These are phyloP conservation scores for Erythrobasidium hasegawianum DNA, from an alignment of 1,284 basidiomycete species.

Conservation along the genomic window DNA sequence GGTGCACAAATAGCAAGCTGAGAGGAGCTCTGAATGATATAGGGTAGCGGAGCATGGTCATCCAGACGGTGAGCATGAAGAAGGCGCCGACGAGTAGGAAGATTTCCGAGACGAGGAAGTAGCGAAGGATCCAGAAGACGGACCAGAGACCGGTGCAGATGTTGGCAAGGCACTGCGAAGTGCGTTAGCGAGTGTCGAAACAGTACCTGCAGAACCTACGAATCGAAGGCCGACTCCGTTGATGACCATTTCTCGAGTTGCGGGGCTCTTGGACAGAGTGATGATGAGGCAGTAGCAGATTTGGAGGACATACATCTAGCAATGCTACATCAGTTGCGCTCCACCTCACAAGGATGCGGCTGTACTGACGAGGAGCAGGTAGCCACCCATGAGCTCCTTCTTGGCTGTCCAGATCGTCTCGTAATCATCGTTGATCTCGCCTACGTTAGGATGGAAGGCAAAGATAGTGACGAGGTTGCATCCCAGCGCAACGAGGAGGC, in stretches of 20 bases:
- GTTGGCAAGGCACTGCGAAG: constrained; percentile 35
- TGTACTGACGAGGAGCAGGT: constrained; percentile 29
- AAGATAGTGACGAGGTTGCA: constrained; percentile 32
- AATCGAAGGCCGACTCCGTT: constrained; percentile 37
- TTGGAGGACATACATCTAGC: constrained; percentile 33
- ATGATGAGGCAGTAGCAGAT: constrained; percentile 37
- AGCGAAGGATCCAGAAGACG: constrained; percentile 34
- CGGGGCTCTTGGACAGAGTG: constrained; percentile 32
- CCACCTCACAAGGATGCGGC: neutral
- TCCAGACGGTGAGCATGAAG: constrained; percentile 36
- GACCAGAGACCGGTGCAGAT: constrained; percentile 33
- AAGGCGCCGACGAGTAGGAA: constrained; percentile 34
- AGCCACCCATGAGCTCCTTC: constrained; percentile 36
- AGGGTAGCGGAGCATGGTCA: constrained; percentile 36
- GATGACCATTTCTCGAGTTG: constrained; percentile 34
- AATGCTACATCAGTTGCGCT: neutral
- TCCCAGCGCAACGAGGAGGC: constrained; percentile 26
- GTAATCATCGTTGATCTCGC: constrained; percentile 36
- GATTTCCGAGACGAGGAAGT: constrained; percentile 38
- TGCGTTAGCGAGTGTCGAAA: neutral
- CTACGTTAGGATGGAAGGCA: constrained; percentile 33
- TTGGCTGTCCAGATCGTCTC: constrained; percentile 37
- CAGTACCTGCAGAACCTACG: constrained; percentile 6
- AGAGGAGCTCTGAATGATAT: constrained; percentile 17
- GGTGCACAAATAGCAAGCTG: constrained; percentile 35